Evolutionary conservation across 495 filamentous ascomycete species (phyloP).

Genomic region (Physcia stellaris): DNA sequence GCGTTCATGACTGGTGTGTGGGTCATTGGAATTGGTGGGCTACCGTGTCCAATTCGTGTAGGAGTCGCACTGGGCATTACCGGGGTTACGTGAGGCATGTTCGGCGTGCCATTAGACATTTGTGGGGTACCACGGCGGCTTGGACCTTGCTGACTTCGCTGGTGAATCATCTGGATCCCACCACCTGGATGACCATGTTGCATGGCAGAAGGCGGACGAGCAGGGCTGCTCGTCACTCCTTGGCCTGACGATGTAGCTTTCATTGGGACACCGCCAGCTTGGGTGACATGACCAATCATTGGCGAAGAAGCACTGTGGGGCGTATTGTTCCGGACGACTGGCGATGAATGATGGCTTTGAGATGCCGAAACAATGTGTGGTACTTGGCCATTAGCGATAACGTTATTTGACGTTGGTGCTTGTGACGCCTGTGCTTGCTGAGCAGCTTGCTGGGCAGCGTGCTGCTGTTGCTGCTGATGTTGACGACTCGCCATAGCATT

Average conservation of each 20-base stretch:
- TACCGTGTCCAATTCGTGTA: conserved; percentile 59
- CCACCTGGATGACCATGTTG: conserved; percentile 54
- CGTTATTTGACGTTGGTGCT: neutral
- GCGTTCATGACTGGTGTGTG: conserved; percentile 25
- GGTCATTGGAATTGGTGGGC: conserved; percentile 46
- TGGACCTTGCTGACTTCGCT: conserved; percentile 64
- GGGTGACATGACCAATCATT: conserved; percentile 43
- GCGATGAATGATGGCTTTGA: conserved; percentile 63
- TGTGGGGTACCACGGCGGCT: conserved; percentile 67
- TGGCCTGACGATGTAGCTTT: conserved; percentile 63
- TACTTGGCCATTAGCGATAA: conserved; percentile 31
- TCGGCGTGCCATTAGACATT: conserved; percentile 66
- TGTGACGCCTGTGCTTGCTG: conserved; percentile 27
- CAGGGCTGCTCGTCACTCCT: conserved; percentile 59
- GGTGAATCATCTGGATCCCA: conserved; percentile 56
- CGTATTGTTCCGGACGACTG: conserved; percentile 64
- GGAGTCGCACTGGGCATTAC: conserved; percentile 56
- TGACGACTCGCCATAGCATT: no score
- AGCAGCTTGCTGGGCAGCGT: conserved; percentile 31
- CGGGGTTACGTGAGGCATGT: conserved; percentile 57
- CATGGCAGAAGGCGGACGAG: conserved; percentile 61
- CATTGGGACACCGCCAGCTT: conserved; percentile 54
- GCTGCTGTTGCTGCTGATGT: conserved; percentile 12
- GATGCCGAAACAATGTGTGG: conserved; percentile 47
- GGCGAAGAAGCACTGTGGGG: conserved; percentile 70